phyloP scores from a whole-genome alignment of 352 stramenopile genomes.

The Phytophthora syringae region DNA sequence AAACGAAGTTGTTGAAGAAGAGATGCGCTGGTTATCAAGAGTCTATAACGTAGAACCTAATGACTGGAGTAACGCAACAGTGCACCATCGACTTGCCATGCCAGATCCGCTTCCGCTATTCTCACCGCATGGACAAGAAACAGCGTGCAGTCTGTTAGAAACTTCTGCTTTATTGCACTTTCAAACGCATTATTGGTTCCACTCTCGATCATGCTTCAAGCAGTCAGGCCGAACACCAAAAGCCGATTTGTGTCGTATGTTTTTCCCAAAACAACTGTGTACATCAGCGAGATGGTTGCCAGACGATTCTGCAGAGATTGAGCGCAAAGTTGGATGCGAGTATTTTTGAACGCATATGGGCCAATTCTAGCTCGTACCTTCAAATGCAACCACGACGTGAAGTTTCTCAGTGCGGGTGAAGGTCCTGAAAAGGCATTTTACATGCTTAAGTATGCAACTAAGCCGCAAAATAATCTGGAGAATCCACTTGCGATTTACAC shows the following conservation, averaged over 20 bases:
- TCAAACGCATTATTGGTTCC: constrained; percentile 10
- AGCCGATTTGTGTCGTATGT: constrained; percentile 5
- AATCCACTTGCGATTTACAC: constrained; percentile 7
- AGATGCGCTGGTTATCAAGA: neutral
- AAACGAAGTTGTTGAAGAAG: constrained; percentile 4
- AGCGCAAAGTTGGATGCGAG: constrained; percentile 4
- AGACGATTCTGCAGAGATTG: constrained; percentile 1
- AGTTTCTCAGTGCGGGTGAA: constrained; percentile 8
- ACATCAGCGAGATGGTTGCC: neutral
- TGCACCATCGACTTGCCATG: neutral
- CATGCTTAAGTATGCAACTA: constrained; percentile 13
- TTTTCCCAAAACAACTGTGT: constrained; percentile 1
- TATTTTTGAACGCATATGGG: constrained; percentile 8
- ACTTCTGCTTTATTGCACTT: neutral
- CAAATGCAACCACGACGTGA: constrained; percentile 12
- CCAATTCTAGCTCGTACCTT: neutral
- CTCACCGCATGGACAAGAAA: constrained; percentile 1
- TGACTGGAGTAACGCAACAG: neutral
- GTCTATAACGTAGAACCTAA: neutral
- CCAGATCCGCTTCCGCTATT: neutral
- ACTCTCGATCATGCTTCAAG: constrained; percentile 8
- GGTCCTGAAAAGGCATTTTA: constrained; percentile 9
- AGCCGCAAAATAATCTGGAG: constrained; percentile 4
- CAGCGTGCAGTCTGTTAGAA: neutral
- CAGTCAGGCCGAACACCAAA: neutral